Evolutionary conservation across 495 filamentous ascomycete species (phyloP), one percentile per base, ranked within the genome.

Genomic region (Lineolata rhizophorae): DNA sequence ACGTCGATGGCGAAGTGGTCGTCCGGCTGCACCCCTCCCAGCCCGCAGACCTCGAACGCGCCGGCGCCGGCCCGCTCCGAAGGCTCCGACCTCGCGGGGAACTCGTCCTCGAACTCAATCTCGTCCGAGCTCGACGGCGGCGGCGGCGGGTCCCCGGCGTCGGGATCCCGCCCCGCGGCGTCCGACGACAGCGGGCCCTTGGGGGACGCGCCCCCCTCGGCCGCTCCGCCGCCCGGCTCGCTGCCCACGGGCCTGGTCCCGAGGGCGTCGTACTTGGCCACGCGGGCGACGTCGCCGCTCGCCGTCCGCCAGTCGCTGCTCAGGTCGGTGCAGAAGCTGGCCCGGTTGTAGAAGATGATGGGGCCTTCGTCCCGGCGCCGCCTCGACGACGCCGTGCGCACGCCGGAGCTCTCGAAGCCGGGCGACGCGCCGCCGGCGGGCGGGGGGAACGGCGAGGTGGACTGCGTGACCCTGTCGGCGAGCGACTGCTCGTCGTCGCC

Each of bases 331-430:
- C 67, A 82, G 46, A 84, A 85, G 1, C 58, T 61, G 4, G 71
- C 69, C 16, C 67, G 65, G 34, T 71, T 75, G 49, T 83, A 85
- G 46, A 75, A 85, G 29, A 81, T 75, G 41, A 83, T 79, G 13
- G 78, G 72, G 9, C 79, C 78, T 42, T 67, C 70, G 10, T 8
- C 10, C 9, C 51, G 54, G 21, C 51, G 55, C 31, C 42, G 58
- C 38, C 52, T 53, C 32, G 57, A 51, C 31, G 53, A 52, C 16
- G 51, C 47, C 20, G 51, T 48, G 28, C 53, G 57, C 17, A 44
- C 37, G 3, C 37, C 47, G 9, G 48, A 42, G 16, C 42, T 48
- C 20, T 35, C 38, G 27, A 55, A 43, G 1, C 39, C 42, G 0
- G 50, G 49, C n/a, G 48, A 48, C 24, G 44, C 32, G 12, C 44